phyloP scores from a whole-genome alignment of 257 asterid species.

The Penstemon newberryi region DNA sequence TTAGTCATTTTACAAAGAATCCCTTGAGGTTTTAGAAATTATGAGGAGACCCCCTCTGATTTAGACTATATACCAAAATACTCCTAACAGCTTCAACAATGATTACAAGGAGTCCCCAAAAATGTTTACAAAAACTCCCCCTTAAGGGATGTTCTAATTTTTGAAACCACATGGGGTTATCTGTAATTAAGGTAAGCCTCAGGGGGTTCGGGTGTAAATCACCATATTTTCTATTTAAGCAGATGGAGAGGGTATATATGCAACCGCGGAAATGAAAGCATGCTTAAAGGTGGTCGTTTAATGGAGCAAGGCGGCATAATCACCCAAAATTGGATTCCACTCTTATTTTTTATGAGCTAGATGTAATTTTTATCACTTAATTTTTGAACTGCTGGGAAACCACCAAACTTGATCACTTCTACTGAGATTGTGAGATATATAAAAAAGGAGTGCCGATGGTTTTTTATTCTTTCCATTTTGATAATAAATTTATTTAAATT shows the following conservation, averaged over 20 bases:
- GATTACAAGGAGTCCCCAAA: too few relatives aligned
- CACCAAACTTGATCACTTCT: neutral
- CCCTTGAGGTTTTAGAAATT: too few relatives aligned
- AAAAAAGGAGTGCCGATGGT: neutral
- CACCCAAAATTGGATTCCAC: neutral
- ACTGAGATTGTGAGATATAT: neutral
- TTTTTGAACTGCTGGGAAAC: neutral
- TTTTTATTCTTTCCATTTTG: neutral
- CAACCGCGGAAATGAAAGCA: conserved; percentile 16
- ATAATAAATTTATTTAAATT: neutral
- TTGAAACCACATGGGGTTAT: too few relatives aligned
- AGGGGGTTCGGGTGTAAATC: too few relatives aligned
- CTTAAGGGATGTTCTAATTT: too few relatives aligned
- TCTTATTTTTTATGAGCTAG: neutral
- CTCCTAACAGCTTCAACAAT: too few relatives aligned
- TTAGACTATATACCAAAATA: too few relatives aligned
- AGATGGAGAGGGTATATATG: neutral
- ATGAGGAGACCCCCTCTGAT: too few relatives aligned
- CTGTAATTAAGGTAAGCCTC: too few relatives aligned
- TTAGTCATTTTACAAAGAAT: too few relatives aligned
- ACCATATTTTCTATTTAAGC: neutral
- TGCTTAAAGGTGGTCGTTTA: conserved; percentile 14
- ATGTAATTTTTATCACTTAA: neutral
- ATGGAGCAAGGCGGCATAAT: neutral
- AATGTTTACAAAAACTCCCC: too few relatives aligned